Conservation (phyloP, 495 filamentous ascomycete genomes). For the Neurospora sp. region DNA sequence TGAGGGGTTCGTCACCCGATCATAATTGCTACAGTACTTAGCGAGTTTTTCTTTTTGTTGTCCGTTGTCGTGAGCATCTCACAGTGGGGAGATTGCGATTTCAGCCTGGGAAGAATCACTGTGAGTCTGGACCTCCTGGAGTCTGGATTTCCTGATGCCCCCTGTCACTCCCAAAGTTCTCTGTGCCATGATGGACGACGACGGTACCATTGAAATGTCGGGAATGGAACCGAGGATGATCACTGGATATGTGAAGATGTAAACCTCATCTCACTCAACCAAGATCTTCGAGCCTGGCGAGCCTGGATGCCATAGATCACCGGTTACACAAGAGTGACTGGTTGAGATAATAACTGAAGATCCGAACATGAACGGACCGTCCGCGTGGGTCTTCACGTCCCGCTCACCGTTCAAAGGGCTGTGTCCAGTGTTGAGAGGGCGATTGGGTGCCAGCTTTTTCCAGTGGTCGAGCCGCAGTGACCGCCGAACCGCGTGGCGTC, state of each 20-base stretch:
- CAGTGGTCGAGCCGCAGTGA: neutral
- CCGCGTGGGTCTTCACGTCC: neutral
- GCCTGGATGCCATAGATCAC: neutral
- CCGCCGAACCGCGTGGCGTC: neutral
- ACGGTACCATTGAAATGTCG: neutral
- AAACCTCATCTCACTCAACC: neutral
- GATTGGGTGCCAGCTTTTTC: neutral
- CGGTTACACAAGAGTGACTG: neutral
- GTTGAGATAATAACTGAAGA: neutral
- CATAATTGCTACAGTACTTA: neutral
- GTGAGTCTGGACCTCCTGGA: neutral
- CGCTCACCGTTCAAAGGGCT: neutral
- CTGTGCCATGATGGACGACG: neutral
- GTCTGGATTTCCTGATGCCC: neutral
- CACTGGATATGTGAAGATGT: neutral
- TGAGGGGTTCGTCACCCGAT: neutral
- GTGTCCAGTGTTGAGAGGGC: neutral
- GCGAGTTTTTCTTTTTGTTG: neutral
- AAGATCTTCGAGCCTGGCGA: neutral
- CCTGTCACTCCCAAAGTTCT: neutral
- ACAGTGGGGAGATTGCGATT: neutral
- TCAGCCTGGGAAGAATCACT: neutral
- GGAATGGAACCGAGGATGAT: neutral
- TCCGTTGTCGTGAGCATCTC: neutral
- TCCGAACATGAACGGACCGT: neutral